Base-by-base conservation (phyloP, 805 yeast species). In the Zygosaccharomyces bisporus region DNA sequence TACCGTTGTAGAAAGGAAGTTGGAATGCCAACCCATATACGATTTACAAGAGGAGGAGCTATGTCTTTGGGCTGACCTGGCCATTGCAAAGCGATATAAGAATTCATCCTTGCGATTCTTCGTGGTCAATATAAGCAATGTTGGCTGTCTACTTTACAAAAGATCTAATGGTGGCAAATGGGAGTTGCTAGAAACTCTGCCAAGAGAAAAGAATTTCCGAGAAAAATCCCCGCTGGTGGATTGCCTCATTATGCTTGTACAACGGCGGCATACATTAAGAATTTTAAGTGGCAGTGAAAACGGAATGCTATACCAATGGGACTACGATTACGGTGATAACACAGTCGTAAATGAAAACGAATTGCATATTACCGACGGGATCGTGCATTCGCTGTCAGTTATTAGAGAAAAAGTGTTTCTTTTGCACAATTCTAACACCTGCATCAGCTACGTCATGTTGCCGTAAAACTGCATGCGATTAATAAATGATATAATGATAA, bases 201-300 rank as follows among this genome's bases (percentile, higher is more conserved):
- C 32, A 24, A 45, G 50, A 32, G 34, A 33, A n/a, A n/a, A 12
- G 2, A 27, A 31, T 1, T n/a, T 27, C 0, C n/a, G 19, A 13
- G 54, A 52, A 23, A 21, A 19, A 13, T 41, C 49, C 14, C 46
- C 54, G 2, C 42, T 42, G 16, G 34, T 56, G 14, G 50, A 58
- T 32, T 55, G 59, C 37, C 25, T 41, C 10, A 31, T 55, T 6
- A 33, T n/a, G 39, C 29, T 32, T 20, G 23, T 24, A 2, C 17
- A 40, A 39, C 12, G 25, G 29, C 37, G 30, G 29, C 37, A 47
- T 34, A 21, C 29, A 18, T 25, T 51, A n/a, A 8, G n/a, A 8
- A 47, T 58, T 7, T 30, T 43, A 2, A 34, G 53, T 39, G 59
- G 63, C 4, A 57, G 61, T 38, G 58, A 55, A 39, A 13, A 41